Percentiles rank a stretch among this genome's conserved stretches.
Evolutionary conservation across 768 basidiomycete genomes (phyloP).

Genomic region (Tricholoma saponaceum): DNA sequence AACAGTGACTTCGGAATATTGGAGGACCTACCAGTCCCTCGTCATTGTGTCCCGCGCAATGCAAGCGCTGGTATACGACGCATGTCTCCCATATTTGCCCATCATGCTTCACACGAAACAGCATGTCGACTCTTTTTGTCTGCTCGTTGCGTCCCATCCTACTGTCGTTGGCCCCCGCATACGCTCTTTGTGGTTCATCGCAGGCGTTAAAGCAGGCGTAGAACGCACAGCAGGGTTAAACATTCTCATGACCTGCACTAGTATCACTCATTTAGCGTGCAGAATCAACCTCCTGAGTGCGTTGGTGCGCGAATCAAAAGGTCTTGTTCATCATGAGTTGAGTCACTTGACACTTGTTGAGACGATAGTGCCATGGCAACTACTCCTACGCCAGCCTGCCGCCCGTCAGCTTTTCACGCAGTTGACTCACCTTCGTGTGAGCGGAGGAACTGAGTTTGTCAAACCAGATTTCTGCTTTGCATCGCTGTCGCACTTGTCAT

Average conservation of each 20-base stretch:
- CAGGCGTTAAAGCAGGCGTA: not conserved
- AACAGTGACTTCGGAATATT: not conserved
- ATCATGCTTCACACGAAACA: not conserved
- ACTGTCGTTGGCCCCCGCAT: not conserved
- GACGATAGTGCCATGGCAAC: not conserved
- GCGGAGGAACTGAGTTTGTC: not conserved
- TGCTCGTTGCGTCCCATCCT: not conserved
- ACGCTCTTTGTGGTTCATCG: not conserved
- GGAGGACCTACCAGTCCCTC: not conserved
- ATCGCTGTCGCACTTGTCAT: not conserved
- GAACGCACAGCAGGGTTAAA: not conserved
- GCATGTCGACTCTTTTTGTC: not conserved
- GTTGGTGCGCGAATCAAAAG: not conserved
- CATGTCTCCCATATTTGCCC: not conserved
- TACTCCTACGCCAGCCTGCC: not conserved
- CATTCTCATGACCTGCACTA: not conserved
- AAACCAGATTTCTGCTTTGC: not conserved
- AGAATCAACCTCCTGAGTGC: not conserved
- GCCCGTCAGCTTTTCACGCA: not conserved
- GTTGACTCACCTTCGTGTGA: not conserved
- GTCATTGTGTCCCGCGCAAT: not conserved
- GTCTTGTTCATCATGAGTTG: not conserved
- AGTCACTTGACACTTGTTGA: not conserved
- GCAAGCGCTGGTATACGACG: not conserved
- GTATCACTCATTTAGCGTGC: not conserved